These are phyloP conservation scores for Zygosaccharomyces sapae DNA, from an alignment of 1,139 yeast species.

Conservation along the genomic window DNA sequence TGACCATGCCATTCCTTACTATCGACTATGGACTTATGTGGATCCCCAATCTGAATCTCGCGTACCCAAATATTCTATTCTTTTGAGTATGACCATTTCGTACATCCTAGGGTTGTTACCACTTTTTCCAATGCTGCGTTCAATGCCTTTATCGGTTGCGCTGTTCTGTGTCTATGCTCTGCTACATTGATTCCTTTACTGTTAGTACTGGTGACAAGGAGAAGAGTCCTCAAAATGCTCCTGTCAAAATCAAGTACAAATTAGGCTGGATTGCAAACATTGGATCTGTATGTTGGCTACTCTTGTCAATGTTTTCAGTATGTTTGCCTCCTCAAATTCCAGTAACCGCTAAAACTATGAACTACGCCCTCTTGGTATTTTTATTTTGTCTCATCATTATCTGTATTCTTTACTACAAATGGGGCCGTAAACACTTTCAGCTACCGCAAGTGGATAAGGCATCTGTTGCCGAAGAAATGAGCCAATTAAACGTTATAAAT, in stretches of 20 bases:
- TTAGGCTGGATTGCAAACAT: conserved; percentile 64
- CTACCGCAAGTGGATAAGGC: conserved; percentile 56
- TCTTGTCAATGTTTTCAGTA: conserved; percentile 56
- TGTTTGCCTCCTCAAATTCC: conserved; percentile 75
- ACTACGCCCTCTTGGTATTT: conserved; percentile 67
- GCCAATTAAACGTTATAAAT: conserved; percentile 1
- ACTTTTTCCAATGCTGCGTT: conserved; percentile 67
- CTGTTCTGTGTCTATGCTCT: conserved; percentile 69
- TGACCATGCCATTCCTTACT: conserved; percentile 79
- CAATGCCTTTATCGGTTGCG: conserved; percentile 83
- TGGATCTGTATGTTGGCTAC: conserved; percentile 57
- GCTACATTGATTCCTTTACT: conserved; percentile 77
- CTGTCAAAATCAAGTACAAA: conserved; percentile 56
- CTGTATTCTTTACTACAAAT: conserved; percentile 48
- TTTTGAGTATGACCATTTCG: conserved; percentile 64
- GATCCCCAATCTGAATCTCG: conserved; percentile 51
- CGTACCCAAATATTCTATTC: conserved; percentile 70
- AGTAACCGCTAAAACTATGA: conserved; percentile 60
- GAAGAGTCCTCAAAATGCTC: conserved; percentile 67
- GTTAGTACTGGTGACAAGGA: conserved; percentile 55
- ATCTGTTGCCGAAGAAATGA: conserved; percentile 4
- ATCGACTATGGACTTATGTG: conserved; percentile 61
- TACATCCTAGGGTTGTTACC: conserved; percentile 60
- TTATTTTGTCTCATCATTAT: conserved; percentile 47
- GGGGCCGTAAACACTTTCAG: conserved; percentile 60